A percentile compares a stretch with the other conserved stretches of the same genome.
Evolutionary conservation across 257 asterid genomes (phyloP).

Genomic region (Linderniella brevidens): DNA sequence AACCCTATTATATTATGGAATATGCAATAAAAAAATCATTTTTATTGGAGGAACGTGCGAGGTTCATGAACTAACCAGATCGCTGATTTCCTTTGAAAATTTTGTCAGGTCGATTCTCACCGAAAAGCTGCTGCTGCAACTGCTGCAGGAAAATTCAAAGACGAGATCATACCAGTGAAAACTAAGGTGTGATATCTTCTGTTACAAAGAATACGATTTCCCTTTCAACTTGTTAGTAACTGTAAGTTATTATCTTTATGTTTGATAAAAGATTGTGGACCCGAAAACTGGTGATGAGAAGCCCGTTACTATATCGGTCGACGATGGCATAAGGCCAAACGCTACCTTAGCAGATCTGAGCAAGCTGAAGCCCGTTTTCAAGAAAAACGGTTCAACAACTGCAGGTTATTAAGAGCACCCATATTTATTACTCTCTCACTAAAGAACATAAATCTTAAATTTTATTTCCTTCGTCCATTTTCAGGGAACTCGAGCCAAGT

Average conservation of each 20-base stretch:
- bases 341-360: constrained; percentile 45
- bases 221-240: not conserved
- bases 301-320: constrained; percentile 68
- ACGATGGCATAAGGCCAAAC: constrained; percentile 83
- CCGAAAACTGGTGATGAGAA: constrained; percentile 94
- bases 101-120: constrained; percentile 73
- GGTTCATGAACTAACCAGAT: not conserved
- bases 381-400: constrained; percentile 97
- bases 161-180: constrained; percentile 80
- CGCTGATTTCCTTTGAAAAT: not conserved
- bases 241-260: not conserved
- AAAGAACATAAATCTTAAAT: constrained; percentile 2
- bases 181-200: constrained; percentile 40
- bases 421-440: constrained; percentile 1
- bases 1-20: too few relatives aligned
- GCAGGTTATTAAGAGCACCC: constrained; percentile 40
- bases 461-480: constrained; percentile 4
- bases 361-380: constrained; percentile 85
- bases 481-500: constrained; percentile 96
- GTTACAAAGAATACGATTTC: not conserved
- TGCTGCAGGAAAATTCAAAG: constrained; percentile 82
- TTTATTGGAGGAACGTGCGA: constrained; percentile 8
- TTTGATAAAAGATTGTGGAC: constrained; percentile 50
- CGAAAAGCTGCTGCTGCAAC: constrained; percentile 98
- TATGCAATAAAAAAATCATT: too few relatives aligned